Evolutionary conservation across 306 rosid species (phyloP).

Genomic region (Quercus cerris): DNA sequence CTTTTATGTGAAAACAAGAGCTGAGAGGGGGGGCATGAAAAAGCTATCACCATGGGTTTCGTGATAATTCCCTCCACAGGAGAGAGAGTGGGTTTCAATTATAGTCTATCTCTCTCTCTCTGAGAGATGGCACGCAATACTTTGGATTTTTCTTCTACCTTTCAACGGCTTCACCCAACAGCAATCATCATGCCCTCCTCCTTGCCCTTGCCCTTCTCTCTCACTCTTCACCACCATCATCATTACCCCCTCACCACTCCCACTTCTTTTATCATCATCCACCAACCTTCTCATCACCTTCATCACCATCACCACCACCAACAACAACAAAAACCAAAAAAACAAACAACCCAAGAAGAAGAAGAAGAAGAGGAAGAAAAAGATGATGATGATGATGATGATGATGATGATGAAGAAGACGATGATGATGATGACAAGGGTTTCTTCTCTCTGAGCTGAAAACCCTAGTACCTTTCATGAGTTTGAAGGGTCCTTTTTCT

Average conservation of each 20-base stretch:
- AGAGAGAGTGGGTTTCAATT: constrained; percentile 11
- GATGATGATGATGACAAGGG: constrained; percentile 14
- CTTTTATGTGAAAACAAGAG: constrained; percentile 30
- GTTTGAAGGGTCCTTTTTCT: constrained; percentile 35
- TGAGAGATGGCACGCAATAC: constrained; percentile 44
- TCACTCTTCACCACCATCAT: constrained; percentile 47
- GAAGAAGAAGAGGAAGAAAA: constrained; percentile 1
- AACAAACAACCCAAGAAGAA: constrained; percentile 3
- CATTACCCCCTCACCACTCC: constrained; percentile 64
- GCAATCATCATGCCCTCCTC: constrained; percentile 68
- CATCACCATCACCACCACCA: constrained; percentile 12
- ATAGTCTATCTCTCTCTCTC: constrained; percentile 23
- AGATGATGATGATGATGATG: constrained; percentile 23
- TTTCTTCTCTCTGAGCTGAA: constrained; percentile 20
- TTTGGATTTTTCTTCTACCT: constrained; percentile 68
- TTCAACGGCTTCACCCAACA: constrained; percentile 59
- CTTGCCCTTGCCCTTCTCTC: constrained; percentile 30
- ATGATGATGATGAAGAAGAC: constrained; percentile 20
- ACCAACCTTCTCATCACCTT: constrained; percentile 8
- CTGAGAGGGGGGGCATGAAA: constrained; percentile 29
- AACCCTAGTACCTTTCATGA: constrained; percentile 44
- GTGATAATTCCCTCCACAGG: constrained; percentile 37
- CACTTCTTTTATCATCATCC: constrained; percentile 34
- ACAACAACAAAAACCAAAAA: constrained; percentile 12
- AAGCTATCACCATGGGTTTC: constrained; percentile 38